These are phyloP conservation scores for Saturnispora besseyi DNA, from an alignment of 805 yeast species.

Conservation along the genomic window DNA sequence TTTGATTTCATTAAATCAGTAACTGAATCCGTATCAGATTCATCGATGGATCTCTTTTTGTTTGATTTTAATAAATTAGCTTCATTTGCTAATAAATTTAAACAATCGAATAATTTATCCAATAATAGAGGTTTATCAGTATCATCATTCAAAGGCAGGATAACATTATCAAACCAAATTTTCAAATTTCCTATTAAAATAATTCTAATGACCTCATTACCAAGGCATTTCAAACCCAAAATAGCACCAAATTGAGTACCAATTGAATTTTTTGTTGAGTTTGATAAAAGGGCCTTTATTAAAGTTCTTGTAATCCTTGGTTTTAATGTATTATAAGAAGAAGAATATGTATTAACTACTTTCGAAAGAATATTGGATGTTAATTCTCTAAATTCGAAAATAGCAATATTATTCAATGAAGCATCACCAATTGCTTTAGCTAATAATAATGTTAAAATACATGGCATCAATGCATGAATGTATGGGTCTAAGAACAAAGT, in stretches of 20 bases:
- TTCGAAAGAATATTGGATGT: conserved; percentile 77
- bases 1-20: conserved; percentile 28
- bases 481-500: conserved; percentile 90
- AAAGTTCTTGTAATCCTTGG: conserved; percentile 93
- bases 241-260: conserved; percentile 93
- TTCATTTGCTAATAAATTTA: conserved; percentile 37
- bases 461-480: conserved; percentile 95
- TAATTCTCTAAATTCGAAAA: conserved; percentile 68
- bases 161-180: conserved; percentile 59
- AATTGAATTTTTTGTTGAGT: conserved; percentile 55
- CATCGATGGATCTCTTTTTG: conserved; percentile 12
- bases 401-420: conserved; percentile 18
- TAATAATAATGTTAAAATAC: conserved; percentile 76
- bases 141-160: conserved; percentile 29
- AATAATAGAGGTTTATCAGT: conserved; percentile 10
- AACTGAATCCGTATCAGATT: conserved; percentile 14
- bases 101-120: conserved; percentile 42
- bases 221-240: conserved; percentile 73
- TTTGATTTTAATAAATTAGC: conserved; percentile 17
- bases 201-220: conserved; percentile 79
- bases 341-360: conserved; percentile 71
- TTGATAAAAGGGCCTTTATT: conserved; percentile 79
- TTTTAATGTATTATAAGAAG: conserved; percentile 77
- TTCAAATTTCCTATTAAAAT: conserved; percentile 75
- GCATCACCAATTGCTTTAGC: conserved; percentile 74